Evolutionary conservation across 331 rosid genomes (phyloP).

Genomic region (Quercus lobata): DNA sequence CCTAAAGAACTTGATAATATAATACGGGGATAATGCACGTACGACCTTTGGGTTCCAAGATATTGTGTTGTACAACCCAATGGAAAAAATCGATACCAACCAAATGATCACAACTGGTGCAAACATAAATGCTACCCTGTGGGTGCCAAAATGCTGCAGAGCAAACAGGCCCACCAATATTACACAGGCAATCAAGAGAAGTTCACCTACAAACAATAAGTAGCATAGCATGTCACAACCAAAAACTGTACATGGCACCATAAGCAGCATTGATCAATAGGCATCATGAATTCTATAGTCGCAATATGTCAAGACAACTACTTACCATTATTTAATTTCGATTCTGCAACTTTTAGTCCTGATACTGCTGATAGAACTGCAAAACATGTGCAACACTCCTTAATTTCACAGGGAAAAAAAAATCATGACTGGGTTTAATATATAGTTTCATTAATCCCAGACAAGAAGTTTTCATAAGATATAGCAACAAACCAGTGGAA

Average conservation of each 20-base stretch:
- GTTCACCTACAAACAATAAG: constrained; percentile 48
- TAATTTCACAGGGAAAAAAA: background rate
- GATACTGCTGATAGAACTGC: constrained; percentile 90
- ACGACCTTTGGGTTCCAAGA: constrained; percentile 71
- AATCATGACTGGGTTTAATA: background rate
- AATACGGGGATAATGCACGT: constrained; percentile 62
- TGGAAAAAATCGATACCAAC: constrained; percentile 65
- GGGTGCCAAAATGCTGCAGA: constrained; percentile 88
- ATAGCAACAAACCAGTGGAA: background rate
- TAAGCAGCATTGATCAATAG: background rate
- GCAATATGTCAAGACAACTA: background rate
- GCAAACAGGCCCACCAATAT: constrained; percentile 85
- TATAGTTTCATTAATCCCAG: background rate
- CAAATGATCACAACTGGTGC: constrained; percentile 78
- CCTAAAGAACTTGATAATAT: constrained; percentile 64
- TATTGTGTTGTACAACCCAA: constrained; percentile 76
- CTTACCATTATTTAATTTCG: constrained; percentile 53
- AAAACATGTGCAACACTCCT: constrained; percentile 10
- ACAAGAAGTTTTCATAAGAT: background rate
- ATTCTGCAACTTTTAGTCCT: constrained; percentile 59
- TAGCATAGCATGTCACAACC: constrained; percentile 9
- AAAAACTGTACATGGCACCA: background rate
- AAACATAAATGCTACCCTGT: constrained; percentile 73
- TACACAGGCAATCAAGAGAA: constrained; percentile 73
- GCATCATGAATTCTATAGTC: background rate